Conservation (phyloP, 2,329 filamentous ascomycete species). For the Fusarium austroafricanum region DNA sequence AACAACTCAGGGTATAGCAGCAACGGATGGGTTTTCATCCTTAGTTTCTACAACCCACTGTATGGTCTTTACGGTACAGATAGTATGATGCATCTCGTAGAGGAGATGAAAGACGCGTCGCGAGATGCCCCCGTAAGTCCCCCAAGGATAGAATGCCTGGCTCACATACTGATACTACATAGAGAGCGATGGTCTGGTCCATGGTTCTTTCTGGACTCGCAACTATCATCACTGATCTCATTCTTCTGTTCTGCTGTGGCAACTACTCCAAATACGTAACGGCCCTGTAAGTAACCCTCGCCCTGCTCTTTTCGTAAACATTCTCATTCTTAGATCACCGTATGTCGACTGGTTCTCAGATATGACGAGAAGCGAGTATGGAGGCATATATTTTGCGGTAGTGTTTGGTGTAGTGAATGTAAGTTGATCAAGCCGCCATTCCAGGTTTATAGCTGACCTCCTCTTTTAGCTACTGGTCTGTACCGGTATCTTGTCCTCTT, state of each 20-base stretch:
- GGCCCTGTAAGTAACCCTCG: background rate
- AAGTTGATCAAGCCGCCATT: background rate
- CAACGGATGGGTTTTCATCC: constrained; percentile 19
- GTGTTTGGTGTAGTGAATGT: constrained; percentile 12
- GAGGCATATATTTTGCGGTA: constrained; percentile 8
- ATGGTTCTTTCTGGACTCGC: constrained; percentile 19
- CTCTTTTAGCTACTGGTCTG: constrained; percentile 10
- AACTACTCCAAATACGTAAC: constrained; percentile 6
- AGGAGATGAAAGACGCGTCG: constrained; percentile 26
- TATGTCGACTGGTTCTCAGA: constrained; percentile 24
- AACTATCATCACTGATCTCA: constrained; percentile 8
- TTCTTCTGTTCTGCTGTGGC: constrained; percentile 13
- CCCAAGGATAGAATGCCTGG: accelerated
- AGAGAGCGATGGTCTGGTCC: constrained; percentile 29
- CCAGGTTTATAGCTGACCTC: background rate
- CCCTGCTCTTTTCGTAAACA: accelerated
- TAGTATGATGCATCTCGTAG: constrained; percentile 26
- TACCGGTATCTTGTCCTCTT: constrained; percentile 5
- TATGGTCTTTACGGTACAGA: constrained; percentile 25
- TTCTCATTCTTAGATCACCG: background rate
- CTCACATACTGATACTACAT: background rate
- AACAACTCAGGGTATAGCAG: constrained; percentile 21
- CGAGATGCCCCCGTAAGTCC: constrained; percentile 15
- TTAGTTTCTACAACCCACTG: constrained; percentile 7
- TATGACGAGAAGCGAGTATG: background rate